Evolutionary conservation across 106 monocot species (phyloP), one percentile per base, ranked within the genome.

Genomic region (Apostasia shenzhenica): DNA sequence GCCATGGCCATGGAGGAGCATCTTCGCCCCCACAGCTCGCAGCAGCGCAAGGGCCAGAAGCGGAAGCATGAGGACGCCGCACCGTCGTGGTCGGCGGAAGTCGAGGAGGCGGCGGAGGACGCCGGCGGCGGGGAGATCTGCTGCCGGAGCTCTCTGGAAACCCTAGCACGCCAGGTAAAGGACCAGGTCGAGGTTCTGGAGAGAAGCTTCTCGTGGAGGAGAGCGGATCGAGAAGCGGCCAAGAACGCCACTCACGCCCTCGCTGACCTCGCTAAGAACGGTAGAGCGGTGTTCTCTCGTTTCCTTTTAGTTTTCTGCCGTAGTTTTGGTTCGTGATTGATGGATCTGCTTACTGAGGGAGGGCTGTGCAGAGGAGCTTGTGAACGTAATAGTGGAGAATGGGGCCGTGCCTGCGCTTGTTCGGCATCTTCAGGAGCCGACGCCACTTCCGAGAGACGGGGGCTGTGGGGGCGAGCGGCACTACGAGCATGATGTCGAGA

Each of bases 251-350:
- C 85, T 41, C 87, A 99, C 57, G 68, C 83, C 75, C 85, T 99
- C 48, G 90, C 93, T 46, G 99, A 93, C 75, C 85, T 93, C 14
- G 90, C 99, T 46, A 99, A 99, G 83, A 93, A 90, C 71, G 99
- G 94, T 94, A 55, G 41, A 8, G 0, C 11, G 40, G 47, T 59
- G 45, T 7, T 14, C 7, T 26, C 1, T 55, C n/a, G 12, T 48
- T 46, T 51, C 43, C 38, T 66, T 53, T 61, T 13, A 48, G 38
- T 67, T 40, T 0, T n/a, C 44, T 51, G 14, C 2, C 2, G 9
- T 37, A 4, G 10, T 42, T 50, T 49, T 57, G 13, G 39, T 59
- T 58, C 41, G 2, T n/a, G 54, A 14, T 47, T 59, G 55, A 63
- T 79, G 39, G 54, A 71, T 63, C 26, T 3, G 65, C 53, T 26